Evolutionary conservation across 225 moss, liverwort and hornwort genomes (phyloP), one percentile per base, ranked within the genome.

Genomic region (Takakia lepidozioides): DNA sequence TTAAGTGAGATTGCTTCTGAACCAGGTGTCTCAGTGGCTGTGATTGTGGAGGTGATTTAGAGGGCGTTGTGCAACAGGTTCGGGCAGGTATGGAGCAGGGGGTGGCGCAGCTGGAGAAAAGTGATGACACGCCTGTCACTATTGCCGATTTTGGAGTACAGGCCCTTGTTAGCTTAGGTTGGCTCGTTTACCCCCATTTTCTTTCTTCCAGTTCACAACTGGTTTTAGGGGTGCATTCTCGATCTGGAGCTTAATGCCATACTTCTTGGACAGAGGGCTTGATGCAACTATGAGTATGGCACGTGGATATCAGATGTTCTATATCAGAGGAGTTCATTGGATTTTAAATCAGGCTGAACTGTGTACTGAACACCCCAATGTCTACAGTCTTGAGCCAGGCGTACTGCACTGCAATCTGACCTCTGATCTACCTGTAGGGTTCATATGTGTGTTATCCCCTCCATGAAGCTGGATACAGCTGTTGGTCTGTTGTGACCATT

Each of bases 91-190:
- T 64, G 63, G 68, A 55, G 19, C 46, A 40, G 41, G 58, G 65
- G 5, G 55, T 57, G 25, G 53, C 37, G 22, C 63, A 63, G 45
- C 18, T 84, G 18, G 68, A 76, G 55, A 88, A 88, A 61, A 51
- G 49, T 10, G 88, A 88, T 60, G 56, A 56, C 20, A 70, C 75
- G 3, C 84, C 81, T 15, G 78, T 84, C 2, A 88, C 81, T 43
- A 54, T 88, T 47, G 84, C 78, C 10, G 84, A 88, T 54, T 81
- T 84, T 36, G 75, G 75, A 63, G 81, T 88, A 51, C 88, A 88
- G 66, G 88, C 88, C 59, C 66, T 88, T 34, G 55, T 88, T 34
- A 88, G 81, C 68, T 62, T 84, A 26, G 75, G 70, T 74, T 49
- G 42, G 32, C 10, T 14, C 14, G 8, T 23, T 29, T 16, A 15